Evolutionary conservation across 345 rosid species (phyloP).

Genomic region (Eucalyptus coolabah): DNA sequence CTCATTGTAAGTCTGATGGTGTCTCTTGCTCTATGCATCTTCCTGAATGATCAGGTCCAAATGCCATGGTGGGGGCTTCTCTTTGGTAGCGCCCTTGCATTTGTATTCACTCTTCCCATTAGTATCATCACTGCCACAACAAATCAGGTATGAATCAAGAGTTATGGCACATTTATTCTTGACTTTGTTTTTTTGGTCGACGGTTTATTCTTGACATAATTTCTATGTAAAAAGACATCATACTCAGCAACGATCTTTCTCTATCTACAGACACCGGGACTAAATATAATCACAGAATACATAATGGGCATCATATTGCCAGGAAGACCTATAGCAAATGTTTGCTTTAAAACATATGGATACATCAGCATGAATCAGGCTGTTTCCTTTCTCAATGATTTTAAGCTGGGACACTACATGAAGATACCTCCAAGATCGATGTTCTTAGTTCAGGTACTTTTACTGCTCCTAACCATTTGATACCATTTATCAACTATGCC

Average conservation of each 20-base stretch:
- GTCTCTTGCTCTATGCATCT: slow-evolving; percentile 51
- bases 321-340: slow-evolving; percentile 87
- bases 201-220: not conserved
- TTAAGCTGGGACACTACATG: slow-evolving; percentile 96
- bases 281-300: slow-evolving; percentile 87
- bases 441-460: slow-evolving; percentile 83
- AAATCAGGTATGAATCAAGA: slow-evolving; percentile 44
- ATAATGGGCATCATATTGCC: slow-evolving; percentile 77
- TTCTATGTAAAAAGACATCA: not conserved
- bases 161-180: not conserved
- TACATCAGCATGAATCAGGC: slow-evolving; percentile 91
- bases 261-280: slow-evolving; percentile 60
- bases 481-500: not conserved
- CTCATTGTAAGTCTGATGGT: slow-evolving; percentile 28
- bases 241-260: not conserved
- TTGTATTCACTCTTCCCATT: slow-evolving; percentile 73
- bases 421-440: slow-evolving; percentile 95
- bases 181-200: not conserved
- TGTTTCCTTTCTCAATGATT: slow-evolving; percentile 80
- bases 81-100: slow-evolving; percentile 64
- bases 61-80: slow-evolving; percentile 98
- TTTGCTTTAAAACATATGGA: slow-evolving; percentile 84
- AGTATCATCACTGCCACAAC: slow-evolving; percentile 89
- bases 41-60: slow-evolving; percentile 68
- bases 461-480: not conserved